Percentiles rank a stretch among this genome's conserved stretches.
Evolutionary conservation across 805 yeast genomes (phyloP).

Genomic region (Spathaspora gorwiae): DNA sequence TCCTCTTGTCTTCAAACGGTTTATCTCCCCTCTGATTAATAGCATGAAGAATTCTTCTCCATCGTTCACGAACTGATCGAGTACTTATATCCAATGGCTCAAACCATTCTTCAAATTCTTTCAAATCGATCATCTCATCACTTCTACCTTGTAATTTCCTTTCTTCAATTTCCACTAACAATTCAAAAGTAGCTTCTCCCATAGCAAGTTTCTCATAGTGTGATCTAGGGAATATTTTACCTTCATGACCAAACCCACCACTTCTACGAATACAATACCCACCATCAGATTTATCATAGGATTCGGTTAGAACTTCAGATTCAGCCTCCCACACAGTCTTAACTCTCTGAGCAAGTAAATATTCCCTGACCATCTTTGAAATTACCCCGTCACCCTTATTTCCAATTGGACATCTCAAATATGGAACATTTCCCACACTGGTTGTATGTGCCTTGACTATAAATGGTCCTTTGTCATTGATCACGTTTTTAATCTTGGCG

Average conservation of each 20-base stretch:
- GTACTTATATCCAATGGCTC: neutral
- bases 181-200: conserved; percentile 36
- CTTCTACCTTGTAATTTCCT: neutral
- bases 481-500: conserved; percentile 13
- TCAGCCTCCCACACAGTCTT: conserved; percentile 24
- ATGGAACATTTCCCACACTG: conserved; percentile 31
- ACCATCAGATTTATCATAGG: conserved; percentile 20
- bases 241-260: conserved; percentile 22
- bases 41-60: neutral
- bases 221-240: conserved; percentile 23
- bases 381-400: conserved; percentile 15
- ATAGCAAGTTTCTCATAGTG: conserved; percentile 22
- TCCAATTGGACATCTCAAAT: conserved; percentile 22
- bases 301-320: conserved; percentile 5
- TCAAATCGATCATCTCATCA: neutral
- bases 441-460: conserved; percentile 26
- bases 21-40: neutral
- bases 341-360: conserved; percentile 17
- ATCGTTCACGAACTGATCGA: neutral
- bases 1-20: neutral
- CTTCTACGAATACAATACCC: conserved; percentile 25
- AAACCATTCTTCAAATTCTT: conserved; percentile 5
- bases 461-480: conserved; percentile 34
- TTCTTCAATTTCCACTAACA: conserved; percentile 11
- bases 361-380: conserved; percentile 29